These are phyloP conservation scores for Sherardia arvensis DNA, from an alignment of 257 asterid species.

Conservation along the genomic window DNA sequence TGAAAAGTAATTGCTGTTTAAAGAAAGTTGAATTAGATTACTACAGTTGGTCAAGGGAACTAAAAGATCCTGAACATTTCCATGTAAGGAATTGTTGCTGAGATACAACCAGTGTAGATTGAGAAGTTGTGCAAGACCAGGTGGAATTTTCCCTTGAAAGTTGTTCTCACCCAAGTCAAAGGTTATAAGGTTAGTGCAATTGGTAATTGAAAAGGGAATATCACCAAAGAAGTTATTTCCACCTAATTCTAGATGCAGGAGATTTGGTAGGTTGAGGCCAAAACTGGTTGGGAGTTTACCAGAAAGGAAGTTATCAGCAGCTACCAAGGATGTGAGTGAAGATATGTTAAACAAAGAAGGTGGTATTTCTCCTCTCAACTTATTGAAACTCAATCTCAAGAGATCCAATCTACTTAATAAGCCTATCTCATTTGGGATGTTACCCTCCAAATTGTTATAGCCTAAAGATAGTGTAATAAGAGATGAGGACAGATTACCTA, in stretches of 20 bases:
- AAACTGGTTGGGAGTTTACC: constrained; percentile 19
- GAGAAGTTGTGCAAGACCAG: background rate
- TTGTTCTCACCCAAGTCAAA: no score
- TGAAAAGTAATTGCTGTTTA: no score
- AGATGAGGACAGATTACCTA: constrained; percentile 21
- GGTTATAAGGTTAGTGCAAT: no score
- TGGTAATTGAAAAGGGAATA: no score
- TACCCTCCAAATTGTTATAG: background rate
- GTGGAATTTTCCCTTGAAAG: constrained; percentile 5
- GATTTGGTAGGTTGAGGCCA: background rate
- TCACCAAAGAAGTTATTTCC: no score
- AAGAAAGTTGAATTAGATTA: no score
- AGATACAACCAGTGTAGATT: background rate
- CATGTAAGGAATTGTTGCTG: background rate
- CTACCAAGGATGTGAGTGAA: no score
- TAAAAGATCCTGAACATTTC: no score
- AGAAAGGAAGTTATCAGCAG: constrained; percentile 7
- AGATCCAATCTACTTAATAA: background rate
- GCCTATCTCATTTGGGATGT: background rate
- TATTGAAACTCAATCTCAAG: no score
- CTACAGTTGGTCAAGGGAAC: background rate
- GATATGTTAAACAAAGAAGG: no score
- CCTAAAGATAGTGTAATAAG: background rate
- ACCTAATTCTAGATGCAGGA: background rate
- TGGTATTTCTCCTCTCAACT: no score